Conservation (phyloP, 768 basidiomycete species). For the Nevesoporus exiguus region DNA sequence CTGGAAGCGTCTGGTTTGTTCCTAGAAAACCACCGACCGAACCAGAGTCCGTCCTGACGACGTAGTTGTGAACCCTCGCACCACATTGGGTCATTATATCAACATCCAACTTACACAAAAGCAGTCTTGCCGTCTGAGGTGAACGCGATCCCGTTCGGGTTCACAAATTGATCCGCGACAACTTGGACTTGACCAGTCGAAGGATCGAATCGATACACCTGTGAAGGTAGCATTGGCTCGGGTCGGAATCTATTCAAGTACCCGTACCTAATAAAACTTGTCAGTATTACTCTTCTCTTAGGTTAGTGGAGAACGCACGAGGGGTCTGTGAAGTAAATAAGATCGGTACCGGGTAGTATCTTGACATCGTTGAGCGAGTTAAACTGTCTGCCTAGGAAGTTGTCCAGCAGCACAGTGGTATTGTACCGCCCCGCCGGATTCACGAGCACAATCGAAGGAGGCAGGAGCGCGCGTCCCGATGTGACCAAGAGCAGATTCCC, state of each 20-base stretch:
- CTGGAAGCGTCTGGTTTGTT: conserved; percentile 55
- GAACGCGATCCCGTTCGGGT: conserved; percentile 75
- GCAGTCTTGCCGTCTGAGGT: conserved; percentile 58
- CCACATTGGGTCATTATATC: neutral
- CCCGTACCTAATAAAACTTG: conserved; percentile 47
- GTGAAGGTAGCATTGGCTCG: conserved; percentile 60
- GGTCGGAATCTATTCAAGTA: conserved; percentile 66
- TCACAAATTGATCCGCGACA: conserved; percentile 74
- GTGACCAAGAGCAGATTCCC: conserved; percentile 59
- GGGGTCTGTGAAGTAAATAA: conserved; percentile 75
- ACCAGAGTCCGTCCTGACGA: conserved; percentile 32
- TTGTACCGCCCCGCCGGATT: conserved; percentile 69
- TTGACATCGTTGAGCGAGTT: conserved; percentile 82
- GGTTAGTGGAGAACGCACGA: conserved; percentile 39
- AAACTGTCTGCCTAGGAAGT: conserved; percentile 79
- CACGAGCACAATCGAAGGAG: conserved; percentile 63
- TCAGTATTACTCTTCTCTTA: neutral
- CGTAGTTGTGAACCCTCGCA: conserved; percentile 11
- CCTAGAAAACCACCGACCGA: conserved; percentile 42
- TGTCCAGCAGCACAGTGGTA: conserved; percentile 70
- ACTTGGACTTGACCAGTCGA: conserved; percentile 60
- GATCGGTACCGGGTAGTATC: conserved; percentile 61
- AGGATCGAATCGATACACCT: conserved; percentile 75
- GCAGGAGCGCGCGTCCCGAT: conserved; percentile 60
- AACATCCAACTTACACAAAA: conserved; percentile 47